Percentiles rank a stretch among this genome's conserved stretches.
phyloP scores from a whole-genome alignment of 495 filamentous ascomycete genomes.

The Aspergillus haitiensis region DNA sequence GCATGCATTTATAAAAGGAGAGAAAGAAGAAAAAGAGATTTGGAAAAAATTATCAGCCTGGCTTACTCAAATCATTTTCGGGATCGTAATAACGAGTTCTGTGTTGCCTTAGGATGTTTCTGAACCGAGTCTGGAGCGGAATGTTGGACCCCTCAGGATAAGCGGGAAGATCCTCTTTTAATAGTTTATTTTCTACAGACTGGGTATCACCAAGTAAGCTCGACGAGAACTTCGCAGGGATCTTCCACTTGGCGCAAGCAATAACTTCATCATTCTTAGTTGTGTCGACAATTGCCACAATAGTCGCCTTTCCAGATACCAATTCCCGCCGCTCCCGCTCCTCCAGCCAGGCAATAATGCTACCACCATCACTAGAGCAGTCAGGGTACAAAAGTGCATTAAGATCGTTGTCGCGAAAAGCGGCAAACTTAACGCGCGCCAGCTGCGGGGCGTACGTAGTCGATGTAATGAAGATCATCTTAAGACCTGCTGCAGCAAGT shows the following conservation, averaged over 20 bases:
- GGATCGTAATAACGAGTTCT: neutral
- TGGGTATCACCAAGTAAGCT: conserved; percentile 1
- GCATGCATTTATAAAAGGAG: neutral
- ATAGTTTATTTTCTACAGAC: neutral
- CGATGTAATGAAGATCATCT: neutral
- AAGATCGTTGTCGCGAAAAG: conserved; percentile 1
- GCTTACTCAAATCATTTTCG: neutral
- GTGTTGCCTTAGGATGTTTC: neutral
- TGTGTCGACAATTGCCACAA: conserved; percentile 7
- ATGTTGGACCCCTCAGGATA: neutral
- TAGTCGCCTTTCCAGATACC: neutral
- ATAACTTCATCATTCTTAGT: conserved; percentile 6
- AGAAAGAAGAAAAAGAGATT: neutral
- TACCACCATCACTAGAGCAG: neutral
- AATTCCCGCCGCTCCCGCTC: conserved; percentile 39
- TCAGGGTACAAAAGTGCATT: conserved; percentile 1
- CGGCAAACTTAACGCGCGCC: conserved; percentile 3
- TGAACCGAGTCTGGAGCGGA: neutral
- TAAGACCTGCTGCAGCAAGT: neutral
- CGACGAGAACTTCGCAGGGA: neutral
- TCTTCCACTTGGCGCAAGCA: conserved; percentile 9
- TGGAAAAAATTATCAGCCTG: neutral
- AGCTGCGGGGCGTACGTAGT: conserved; percentile 1
- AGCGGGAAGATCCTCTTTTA: conserved; percentile 2
- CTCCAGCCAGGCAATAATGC: conserved; percentile 47